phyloP scores from a whole-genome alignment of 495 filamentous ascomycete species.

The Aspergillus ellipticus region DNA sequence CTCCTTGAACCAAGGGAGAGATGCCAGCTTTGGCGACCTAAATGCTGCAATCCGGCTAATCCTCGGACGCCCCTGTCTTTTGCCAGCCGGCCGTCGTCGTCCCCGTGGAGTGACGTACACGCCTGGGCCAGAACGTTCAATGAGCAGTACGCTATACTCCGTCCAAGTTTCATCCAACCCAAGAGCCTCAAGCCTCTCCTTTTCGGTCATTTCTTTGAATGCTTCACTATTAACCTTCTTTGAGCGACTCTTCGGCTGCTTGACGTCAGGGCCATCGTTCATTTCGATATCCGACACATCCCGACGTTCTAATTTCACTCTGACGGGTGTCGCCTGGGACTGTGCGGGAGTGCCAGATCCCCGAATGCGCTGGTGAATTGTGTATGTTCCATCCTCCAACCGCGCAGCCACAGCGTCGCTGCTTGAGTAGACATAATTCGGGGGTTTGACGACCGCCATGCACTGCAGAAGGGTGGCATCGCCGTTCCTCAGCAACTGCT shows the following conservation, averaged over 20 bases:
- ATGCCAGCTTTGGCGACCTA: slow-evolving; percentile 38
- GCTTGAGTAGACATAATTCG: slow-evolving; percentile 28
- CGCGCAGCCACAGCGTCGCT: slow-evolving; percentile 29
- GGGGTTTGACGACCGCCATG: slow-evolving; percentile 25
- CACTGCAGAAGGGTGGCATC: slow-evolving; percentile 47
- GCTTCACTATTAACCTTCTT: slow-evolving; percentile 16
- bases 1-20: slow-evolving; percentile 36
- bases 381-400: slow-evolving; percentile 27
- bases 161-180: slow-evolving; percentile 44
- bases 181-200: slow-evolving; percentile 38
- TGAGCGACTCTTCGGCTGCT: background rate
- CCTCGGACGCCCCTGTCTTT: slow-evolving; percentile 46
- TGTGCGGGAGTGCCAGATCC: background rate
- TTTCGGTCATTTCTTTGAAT: slow-evolving; percentile 31
- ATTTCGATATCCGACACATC: slow-evolving; percentile 6
- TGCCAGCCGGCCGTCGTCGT: slow-evolving; percentile 39
- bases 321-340: slow-evolving; percentile 1
- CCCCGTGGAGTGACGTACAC: slow-evolving; percentile 51
- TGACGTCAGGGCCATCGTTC: background rate
- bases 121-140: slow-evolving; percentile 41
- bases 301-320: slow-evolving; percentile 4
- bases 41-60: slow-evolving; percentile 50
- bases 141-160: slow-evolving; percentile 38
- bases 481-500: slow-evolving; percentile 37
- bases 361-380: background rate